Percentiles rank a stretch among this genome's conserved stretches.
These are phyloP conservation scores for Leccinum uliginosum DNA, from an alignment of 768 basidiomycete species.

Conservation along the genomic window DNA sequence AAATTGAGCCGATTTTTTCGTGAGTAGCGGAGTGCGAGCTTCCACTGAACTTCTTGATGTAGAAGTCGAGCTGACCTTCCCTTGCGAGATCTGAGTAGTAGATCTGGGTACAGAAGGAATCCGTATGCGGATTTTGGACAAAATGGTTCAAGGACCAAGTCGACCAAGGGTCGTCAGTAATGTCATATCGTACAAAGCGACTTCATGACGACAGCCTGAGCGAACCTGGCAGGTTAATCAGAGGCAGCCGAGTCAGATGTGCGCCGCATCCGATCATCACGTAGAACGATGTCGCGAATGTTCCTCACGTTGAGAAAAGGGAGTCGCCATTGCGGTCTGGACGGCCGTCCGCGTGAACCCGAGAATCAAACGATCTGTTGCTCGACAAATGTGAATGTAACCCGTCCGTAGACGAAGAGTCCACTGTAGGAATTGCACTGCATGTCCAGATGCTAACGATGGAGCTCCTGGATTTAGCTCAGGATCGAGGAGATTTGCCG, in stretches of 20 bases:
- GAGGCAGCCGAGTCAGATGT: not conserved
- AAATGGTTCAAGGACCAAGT: not conserved
- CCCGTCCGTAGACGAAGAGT: conserved; percentile 2
- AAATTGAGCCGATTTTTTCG: conserved; percentile 25
- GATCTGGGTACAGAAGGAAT: conserved; percentile 19
- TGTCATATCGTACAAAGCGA: not conserved
- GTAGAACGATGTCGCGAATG: not conserved
- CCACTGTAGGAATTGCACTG: not conserved
- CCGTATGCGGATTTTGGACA: not conserved
- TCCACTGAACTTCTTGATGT: conserved; percentile 25
- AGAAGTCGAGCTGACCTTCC: conserved; percentile 14
- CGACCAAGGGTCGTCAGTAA: conserved; percentile 1
- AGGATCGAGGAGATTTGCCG: conserved; percentile 18
- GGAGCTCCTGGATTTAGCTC: not conserved
- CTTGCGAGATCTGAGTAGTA: conserved; percentile 15
- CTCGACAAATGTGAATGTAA: not conserved
- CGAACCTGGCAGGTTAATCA: not conserved
- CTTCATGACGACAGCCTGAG: conserved; percentile 1
- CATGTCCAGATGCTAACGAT: not conserved
- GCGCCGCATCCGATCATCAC: not conserved
- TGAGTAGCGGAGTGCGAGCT: conserved; percentile 22
- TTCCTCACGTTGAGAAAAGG: conserved; percentile 3
- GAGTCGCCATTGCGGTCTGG: conserved; percentile 11
- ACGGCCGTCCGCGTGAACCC: conserved; percentile 12
- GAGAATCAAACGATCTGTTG: conserved; percentile 11